Evolutionary conservation across 495 filamentous ascomycete species (phyloP), one percentile per base, ranked within the genome.

Genomic region (Hyaloscypha bicolor): DNA sequence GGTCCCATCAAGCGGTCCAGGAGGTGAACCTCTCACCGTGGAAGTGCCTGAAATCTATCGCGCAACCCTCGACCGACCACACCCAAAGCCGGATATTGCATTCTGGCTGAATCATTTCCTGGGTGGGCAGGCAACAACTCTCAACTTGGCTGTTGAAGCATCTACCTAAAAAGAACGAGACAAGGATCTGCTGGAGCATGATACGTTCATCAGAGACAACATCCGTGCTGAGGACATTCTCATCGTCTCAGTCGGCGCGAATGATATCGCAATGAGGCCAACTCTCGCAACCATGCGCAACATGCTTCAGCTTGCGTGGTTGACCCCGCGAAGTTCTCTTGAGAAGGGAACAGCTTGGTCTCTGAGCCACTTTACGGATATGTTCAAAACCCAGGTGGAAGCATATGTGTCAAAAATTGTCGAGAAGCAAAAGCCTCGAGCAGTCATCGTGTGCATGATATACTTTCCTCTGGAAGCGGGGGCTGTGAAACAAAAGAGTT

Each of bases 21-120:
- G 16, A 14, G 64, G 57, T 5, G 64, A 66, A 61, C 42, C 64
- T 55, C 48, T 66, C 12, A 21, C 25, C 32, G 64, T 66, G 6
- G 45, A 52, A 21, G 57, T 66, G n/a, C 64, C 64, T 14, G 55
- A 60, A 39, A 61, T 66, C 22, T 66, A 66, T 61, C 64, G 48
- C 19, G 37, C 57, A 52, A 29, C 64, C 53, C 64, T 66, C 35
- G 37, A 66, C 19, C 33, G 39, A 22, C 64, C 64, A 55, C 39
- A 66, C 3, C 64, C 64, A 22, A 66, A 61, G 42, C 56, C 64
- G 1, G 64, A 66, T 45, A 39, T 66, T 37, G 64, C 64, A 39
- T 66, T 66, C 25, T 66, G 64, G 64, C 64, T 66, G 3, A 66
- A 66, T 30, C 64, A 66, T 61, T 66, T 61, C 19, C 57, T 66